These are phyloP conservation scores for Gossypium longicalyx DNA, from an alignment of 345 rosid genomes.

Conservation along the genomic window DNA sequence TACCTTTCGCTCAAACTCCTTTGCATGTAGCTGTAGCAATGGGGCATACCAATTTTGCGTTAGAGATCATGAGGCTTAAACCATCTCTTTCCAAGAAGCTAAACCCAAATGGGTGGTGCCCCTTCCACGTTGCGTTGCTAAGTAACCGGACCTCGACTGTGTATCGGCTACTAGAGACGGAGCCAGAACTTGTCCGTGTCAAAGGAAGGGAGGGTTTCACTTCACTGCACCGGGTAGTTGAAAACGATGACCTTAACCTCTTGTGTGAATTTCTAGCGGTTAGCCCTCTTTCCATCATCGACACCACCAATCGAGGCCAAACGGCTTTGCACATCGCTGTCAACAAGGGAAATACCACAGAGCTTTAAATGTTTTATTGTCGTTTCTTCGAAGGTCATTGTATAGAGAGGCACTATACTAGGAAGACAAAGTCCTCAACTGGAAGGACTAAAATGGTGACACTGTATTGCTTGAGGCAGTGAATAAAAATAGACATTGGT, in stretches of 20 bases:
- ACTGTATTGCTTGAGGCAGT: no score
- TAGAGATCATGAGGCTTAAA: no score
- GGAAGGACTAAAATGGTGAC: no score
- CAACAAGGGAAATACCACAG: background rate
- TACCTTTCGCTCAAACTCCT: no score
- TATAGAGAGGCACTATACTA: background rate
- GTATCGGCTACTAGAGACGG: no score
- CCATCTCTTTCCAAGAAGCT: no score
- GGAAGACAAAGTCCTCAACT: no score
- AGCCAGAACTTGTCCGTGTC: background rate
- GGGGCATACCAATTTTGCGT: no score
- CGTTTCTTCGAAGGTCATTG: background rate
- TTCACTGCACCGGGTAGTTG: background rate
- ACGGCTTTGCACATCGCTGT: background rate
- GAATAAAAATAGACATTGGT: no score
- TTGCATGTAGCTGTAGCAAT: no score
- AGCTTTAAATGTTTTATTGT: background rate
- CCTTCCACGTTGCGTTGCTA: no score
- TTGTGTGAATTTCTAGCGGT: background rate
- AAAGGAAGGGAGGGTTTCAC: background rate
- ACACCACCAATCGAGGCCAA: background rate
- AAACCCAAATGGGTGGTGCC: no score
- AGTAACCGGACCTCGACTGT: rapidly evolving
- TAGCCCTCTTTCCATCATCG: slow-evolving; percentile 8
- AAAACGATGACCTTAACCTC: background rate